Base-by-base conservation (phyloP, 148 eudicot species). In the Selenicereus undatus region DNA sequence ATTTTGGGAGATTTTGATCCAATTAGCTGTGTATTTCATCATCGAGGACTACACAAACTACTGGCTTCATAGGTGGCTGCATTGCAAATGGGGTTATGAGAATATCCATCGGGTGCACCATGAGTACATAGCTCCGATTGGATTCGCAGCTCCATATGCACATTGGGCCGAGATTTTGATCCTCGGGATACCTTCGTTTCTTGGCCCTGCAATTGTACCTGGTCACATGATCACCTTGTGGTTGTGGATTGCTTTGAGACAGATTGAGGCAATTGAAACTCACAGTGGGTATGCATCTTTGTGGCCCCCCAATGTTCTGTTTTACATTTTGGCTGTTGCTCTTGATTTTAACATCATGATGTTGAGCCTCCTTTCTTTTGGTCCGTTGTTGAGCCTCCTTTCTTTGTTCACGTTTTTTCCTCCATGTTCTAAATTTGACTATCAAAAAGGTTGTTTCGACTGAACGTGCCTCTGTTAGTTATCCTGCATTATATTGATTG, bases 151-250 rank as follows among this genome's bases (percentile, higher is more conserved):
- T 16, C 97, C 97, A 0, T 90, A 95, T 81, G 97, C 98, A 0
- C 98, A 95, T 78, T 95, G 98, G 98, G 90, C 89, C 0, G 98
- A 95, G 90, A 86, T 95, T 74, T 85, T 95, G 87, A 87, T 95
- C 80, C 94, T 95, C 56, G 98, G 98, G 81, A 91, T 93, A 39
- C 97, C 98, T 7, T 90, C 97, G 1, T 91, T 92, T 77, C 89
- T 93, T 3, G 98, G 98, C 70, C 98, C 98, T 50, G 96, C 97
- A 0, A 76, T 91, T 66, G 97, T 75, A 78, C 98, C 98, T 0
- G 97, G 98, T 32, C 98, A 95, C 56, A 95, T 95, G 88, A 89
- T 95, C 82, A 95, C 98, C 0, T 92, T 93, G 79, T 95, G 97
- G 98, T 24, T 90, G 81, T 95, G 98, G 98, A 88, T 95, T 80